Evolutionary conservation across 192 early-diverging fungal genomes (phyloP).

Genomic region (Radiomyces spectabilis): DNA sequence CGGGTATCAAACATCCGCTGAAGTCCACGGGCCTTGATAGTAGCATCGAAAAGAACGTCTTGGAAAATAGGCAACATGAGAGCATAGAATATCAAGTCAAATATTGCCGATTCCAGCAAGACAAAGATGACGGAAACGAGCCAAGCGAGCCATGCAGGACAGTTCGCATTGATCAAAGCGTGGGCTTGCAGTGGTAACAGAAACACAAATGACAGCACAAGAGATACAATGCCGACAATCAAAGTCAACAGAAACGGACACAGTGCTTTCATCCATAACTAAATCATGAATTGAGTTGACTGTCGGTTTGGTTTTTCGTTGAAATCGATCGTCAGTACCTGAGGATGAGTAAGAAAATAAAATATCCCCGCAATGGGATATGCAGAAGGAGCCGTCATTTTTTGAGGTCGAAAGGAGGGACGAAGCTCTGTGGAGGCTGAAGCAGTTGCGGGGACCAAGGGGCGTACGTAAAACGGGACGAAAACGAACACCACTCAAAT

Average conservation of each 20-base stretch:
- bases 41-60: slow-evolving; percentile 51
- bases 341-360: slow-evolving; percentile 36
- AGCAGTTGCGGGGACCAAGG: no score
- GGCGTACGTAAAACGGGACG: no score
- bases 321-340: slow-evolving; percentile 20
- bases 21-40: slow-evolving; percentile 37
- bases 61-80: slow-evolving; percentile 50
- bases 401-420: neutral
- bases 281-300: neutral
- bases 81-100: slow-evolving; percentile 47
- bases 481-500: no score
- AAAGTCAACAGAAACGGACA: slow-evolving; percentile 47
- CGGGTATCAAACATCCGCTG: slow-evolving; percentile 32
- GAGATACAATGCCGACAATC: slow-evolving; percentile 31
- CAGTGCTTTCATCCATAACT: slow-evolving; percentile 38
- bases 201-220: slow-evolving; percentile 48
- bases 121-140: slow-evolving; percentile 50
- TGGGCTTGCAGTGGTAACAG: slow-evolving; percentile 51
- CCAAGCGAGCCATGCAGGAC: slow-evolving; percentile 58
- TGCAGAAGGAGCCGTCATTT: slow-evolving; percentile 6
- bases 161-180: slow-evolving; percentile 37
- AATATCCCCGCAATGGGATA: slow-evolving; percentile 27
- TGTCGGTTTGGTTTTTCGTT: neutral
- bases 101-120: slow-evolving; percentile 42
- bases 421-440: no score